A percentile compares a stretch with the other conserved stretches of the same genome.
Conservation (phyloP, 2,329 filamentous ascomycete genomes). For the Aspergillus caelatus region DNA sequence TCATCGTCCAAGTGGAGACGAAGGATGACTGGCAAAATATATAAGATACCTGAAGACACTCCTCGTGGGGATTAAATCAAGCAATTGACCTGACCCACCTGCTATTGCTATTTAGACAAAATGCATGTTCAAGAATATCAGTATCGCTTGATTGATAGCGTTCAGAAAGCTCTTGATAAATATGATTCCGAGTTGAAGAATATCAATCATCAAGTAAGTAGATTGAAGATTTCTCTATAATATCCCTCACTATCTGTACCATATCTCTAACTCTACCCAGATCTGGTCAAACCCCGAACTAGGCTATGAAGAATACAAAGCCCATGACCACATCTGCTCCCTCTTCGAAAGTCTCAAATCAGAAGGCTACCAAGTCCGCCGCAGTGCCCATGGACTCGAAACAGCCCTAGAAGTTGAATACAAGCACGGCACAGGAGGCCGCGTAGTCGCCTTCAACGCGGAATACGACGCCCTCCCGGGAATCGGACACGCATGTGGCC, state of each 20-base stretch:
- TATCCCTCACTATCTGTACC: background rate
- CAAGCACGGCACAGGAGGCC: conserved; percentile 27
- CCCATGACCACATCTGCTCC: conserved; percentile 52
- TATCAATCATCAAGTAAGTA: conserved; percentile 29
- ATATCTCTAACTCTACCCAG: conserved; percentile 16
- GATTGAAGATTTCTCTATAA: too few species aligned
- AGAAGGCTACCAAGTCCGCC: conserved; percentile 48
- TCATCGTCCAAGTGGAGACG: background rate
- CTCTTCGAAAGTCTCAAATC: conserved; percentile 36
- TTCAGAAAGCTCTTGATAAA: conserved; percentile 25
- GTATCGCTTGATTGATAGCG: conserved; percentile 26
- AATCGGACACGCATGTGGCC: conserved; percentile 42
- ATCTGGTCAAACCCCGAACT: conserved; percentile 54
- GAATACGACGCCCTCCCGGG: conserved; percentile 44
- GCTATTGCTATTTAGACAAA: background rate
- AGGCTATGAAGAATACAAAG: conserved; percentile 54
- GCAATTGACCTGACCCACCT: too few species aligned
- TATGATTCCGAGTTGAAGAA: conserved; percentile 24
- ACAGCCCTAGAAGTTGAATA: conserved; percentile 54
- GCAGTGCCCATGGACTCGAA: conserved; percentile 51
- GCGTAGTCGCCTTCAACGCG: conserved; percentile 35
- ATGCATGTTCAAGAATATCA: conserved; percentile 30
- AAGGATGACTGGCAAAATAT: background rate
- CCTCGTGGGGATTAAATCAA: too few species aligned
- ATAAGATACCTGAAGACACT: background rate